phyloP scores from a whole-genome alignment of 1,284 basidiomycete species.

The Takashimella tepidaria region DNA sequence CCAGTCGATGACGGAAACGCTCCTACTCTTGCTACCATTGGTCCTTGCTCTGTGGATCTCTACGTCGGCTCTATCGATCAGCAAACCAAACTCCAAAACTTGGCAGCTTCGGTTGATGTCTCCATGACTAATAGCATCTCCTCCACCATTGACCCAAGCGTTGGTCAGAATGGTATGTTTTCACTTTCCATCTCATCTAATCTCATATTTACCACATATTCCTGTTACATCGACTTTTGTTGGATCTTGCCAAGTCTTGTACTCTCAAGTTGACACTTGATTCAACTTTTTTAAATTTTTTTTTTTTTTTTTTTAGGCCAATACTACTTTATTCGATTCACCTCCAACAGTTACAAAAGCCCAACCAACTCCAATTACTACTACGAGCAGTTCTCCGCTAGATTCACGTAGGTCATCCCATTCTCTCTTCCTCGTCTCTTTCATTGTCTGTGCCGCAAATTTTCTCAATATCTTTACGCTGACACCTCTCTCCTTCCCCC shows the following conservation, averaged over 20 bases:
- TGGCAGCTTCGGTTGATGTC: constrained; percentile 60
- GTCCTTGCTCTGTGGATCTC: constrained; percentile 59
- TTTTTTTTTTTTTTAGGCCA: constrained; percentile 24
- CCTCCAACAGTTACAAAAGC: constrained; percentile 57
- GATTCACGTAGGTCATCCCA: constrained; percentile 52
- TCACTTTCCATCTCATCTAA: background rate
- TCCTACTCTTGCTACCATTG: constrained; percentile 59
- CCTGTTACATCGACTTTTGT: background rate
- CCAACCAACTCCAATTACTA: constrained; percentile 53
- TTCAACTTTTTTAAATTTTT: too few relatives aligned
- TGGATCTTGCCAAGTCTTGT: too few relatives aligned
- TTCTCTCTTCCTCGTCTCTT: background rate
- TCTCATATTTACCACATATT: background rate
- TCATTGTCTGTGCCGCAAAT: too few relatives aligned
- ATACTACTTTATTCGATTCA: constrained; percentile 55
- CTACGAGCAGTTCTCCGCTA: constrained; percentile 71
- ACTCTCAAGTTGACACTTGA: too few relatives aligned
- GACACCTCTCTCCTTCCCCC: background rate
- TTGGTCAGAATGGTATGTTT: constrained; percentile 55
- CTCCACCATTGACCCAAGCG: constrained; percentile 58
- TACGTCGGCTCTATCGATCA: constrained; percentile 52
- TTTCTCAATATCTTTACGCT: background rate
- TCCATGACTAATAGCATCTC: constrained; percentile 52
- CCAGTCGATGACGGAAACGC: constrained; percentile 54
- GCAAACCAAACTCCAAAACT: constrained; percentile 60